Conservation (phyloP, 306 rosid species). For the Alnus rubra region DNA sequence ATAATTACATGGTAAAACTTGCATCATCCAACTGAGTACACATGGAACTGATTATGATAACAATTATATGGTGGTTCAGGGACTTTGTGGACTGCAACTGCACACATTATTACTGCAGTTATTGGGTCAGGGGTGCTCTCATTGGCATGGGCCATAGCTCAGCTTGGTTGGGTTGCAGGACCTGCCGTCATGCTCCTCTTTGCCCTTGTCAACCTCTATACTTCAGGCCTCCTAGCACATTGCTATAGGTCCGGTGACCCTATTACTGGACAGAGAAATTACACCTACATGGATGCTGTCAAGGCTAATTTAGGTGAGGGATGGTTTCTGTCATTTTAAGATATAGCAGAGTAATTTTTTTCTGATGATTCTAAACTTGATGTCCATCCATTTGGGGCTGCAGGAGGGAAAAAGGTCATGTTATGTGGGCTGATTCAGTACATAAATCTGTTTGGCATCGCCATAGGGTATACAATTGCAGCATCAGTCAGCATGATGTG, state of each 20-base stretch:
- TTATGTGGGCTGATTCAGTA: slow-evolving; percentile 68
- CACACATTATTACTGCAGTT: slow-evolving; percentile 78
- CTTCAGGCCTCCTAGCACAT: slow-evolving; percentile 56
- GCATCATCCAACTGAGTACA: background rate
- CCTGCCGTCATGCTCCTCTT: slow-evolving; percentile 58
- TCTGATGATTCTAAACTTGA: background rate
- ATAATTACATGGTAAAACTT: background rate
- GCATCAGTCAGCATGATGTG: slow-evolving; percentile 90
- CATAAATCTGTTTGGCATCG: slow-evolving; percentile 63
- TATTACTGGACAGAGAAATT: slow-evolving; percentile 61
- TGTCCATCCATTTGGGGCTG: slow-evolving; percentile 21
- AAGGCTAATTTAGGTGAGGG: slow-evolving; percentile 64
- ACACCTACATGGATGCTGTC: slow-evolving; percentile 80
- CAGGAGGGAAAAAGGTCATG: slow-evolving; percentile 66
- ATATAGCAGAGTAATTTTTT: background rate
- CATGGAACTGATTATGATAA: background rate
- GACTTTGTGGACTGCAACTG: slow-evolving; percentile 67
- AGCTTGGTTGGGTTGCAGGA: slow-evolving; percentile 78
- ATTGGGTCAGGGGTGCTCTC: slow-evolving; percentile 82
- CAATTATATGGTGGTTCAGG: slow-evolving; percentile 38
- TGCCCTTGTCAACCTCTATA: slow-evolving; percentile 62
- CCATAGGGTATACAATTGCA: slow-evolving; percentile 74
- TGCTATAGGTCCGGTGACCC: slow-evolving; percentile 62
- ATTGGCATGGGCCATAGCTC: slow-evolving; percentile 77
- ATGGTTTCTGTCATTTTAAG: background rate